Conservation (phyloP, 805 yeast genomes). For the Candida argentea region DNA sequence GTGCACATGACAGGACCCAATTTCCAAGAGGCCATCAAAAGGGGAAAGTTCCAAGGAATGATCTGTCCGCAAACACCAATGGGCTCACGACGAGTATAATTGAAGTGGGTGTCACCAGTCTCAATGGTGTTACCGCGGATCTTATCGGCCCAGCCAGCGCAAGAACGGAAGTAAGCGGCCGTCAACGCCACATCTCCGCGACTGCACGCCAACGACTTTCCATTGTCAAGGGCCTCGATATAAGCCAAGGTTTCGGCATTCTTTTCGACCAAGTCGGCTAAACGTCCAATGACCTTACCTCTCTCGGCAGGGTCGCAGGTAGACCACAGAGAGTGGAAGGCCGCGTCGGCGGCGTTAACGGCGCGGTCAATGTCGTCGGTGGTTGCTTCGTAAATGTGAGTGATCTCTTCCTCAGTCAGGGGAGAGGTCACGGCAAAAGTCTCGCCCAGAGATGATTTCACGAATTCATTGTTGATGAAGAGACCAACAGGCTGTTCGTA, state of each 20-base stretch:
- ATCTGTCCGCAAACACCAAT: slow-evolving; percentile 93
- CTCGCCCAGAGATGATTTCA: slow-evolving; percentile 43
- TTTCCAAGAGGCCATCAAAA: slow-evolving; percentile 92
- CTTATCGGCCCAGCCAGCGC: slow-evolving; percentile 92
- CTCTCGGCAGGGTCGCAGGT: slow-evolving; percentile 58
- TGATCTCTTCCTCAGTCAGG: slow-evolving; percentile 60
- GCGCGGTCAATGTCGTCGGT: slow-evolving; percentile 77
- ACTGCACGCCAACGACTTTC: slow-evolving; percentile 66
- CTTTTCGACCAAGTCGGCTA: slow-evolving; percentile 71
- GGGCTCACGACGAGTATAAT: slow-evolving; percentile 80
- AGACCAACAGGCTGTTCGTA: slow-evolving; percentile 82
- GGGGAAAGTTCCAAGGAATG: slow-evolving; percentile 96
- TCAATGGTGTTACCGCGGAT: slow-evolving; percentile 65
- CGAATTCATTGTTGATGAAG: slow-evolving; percentile 80
- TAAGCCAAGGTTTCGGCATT: slow-evolving; percentile 63
- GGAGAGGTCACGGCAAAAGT: slow-evolving; percentile 59
- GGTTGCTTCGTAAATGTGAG: slow-evolving; percentile 64
- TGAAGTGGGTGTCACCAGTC: slow-evolving; percentile 64
- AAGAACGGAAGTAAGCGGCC: slow-evolving; percentile 63
- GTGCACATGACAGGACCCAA: slow-evolving; percentile 87
- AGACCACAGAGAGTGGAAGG: slow-evolving; percentile 66
- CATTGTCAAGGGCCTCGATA: slow-evolving; percentile 83
- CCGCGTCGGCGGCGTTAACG: slow-evolving; percentile 73
- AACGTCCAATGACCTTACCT: slow-evolving; percentile 50
- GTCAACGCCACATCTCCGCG: slow-evolving; percentile 68